phyloP scores from a whole-genome alignment of 345 rosid species.

The Pistacia atlantica region DNA sequence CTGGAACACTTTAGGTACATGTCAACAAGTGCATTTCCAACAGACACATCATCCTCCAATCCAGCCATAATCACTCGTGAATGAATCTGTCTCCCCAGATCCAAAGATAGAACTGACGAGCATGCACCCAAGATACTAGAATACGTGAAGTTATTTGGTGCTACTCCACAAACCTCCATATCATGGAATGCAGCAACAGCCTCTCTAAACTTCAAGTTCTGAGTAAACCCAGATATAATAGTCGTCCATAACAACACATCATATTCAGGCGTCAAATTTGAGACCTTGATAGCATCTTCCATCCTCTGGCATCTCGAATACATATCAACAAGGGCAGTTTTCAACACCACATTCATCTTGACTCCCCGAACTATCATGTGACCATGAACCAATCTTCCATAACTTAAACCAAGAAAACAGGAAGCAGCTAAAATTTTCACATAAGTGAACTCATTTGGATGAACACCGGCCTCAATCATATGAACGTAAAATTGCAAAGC shows the following conservation, averaged over 20 bases:
- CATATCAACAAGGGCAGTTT: constrained; percentile 63
- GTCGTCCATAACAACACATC: constrained; percentile 63
- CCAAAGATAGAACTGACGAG: constrained; percentile 35
- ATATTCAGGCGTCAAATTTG: constrained; percentile 37
- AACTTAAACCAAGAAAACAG: constrained; percentile 43
- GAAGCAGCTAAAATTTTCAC: constrained; percentile 56
- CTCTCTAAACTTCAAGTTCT: constrained; percentile 39
- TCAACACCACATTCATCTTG: constrained; percentile 55
- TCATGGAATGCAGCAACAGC: constrained; percentile 50
- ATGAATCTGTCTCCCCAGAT: constrained; percentile 64
- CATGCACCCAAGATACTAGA: constrained; percentile 47
- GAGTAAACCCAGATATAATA: constrained; percentile 54
- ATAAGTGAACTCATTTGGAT: constrained; percentile 63
- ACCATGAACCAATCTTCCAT: constrained; percentile 57
- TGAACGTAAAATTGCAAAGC: constrained; percentile 50
- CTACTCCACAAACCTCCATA: constrained; percentile 48
- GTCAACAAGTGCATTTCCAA: constrained; percentile 67
- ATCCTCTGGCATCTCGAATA: constrained; percentile 51
- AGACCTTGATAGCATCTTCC: constrained; percentile 51
- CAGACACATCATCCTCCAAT: constrained; percentile 45
- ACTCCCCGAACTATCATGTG: constrained; percentile 48
- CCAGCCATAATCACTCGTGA: constrained; percentile 47
- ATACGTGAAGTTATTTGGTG: constrained; percentile 48
- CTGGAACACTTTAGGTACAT: constrained; percentile 69
- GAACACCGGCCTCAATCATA: constrained; percentile 54